Conservation (phyloP, 1,284 basidiomycete genomes). For the Ustilago cynodontis region DNA sequence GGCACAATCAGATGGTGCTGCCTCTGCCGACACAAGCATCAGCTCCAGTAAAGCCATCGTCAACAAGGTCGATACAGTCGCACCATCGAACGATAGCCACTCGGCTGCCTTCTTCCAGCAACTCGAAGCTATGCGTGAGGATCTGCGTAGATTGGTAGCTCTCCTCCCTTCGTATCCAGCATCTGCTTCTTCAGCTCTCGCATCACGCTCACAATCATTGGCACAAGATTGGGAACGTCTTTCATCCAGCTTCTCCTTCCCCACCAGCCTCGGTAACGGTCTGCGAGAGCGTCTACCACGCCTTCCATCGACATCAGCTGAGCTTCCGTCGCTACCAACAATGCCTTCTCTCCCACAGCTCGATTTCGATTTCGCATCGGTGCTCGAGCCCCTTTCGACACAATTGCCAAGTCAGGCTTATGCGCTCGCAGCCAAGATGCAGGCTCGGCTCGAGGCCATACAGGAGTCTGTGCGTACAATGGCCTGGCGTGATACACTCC, state of each 20-base stretch:
- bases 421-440: slow-evolving; percentile 51
- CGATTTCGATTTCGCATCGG: slow-evolving; percentile 46
- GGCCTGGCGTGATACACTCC: slow-evolving; percentile 51
- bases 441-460: slow-evolving; percentile 48
- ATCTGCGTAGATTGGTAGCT: slow-evolving; percentile 40
- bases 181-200: slow-evolving; percentile 48
- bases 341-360: slow-evolving; percentile 44
- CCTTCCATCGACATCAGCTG: slow-evolving; percentile 39
- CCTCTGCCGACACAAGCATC: not conserved
- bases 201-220: slow-evolving; percentile 51
- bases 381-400: slow-evolving; percentile 42
- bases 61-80: slow-evolving; percentile 1
- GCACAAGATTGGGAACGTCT: slow-evolving; percentile 52
- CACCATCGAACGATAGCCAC: slow-evolving; percentile 21
- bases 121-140: slow-evolving; percentile 56
- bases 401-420: slow-evolving; percentile 44
- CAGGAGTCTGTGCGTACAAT: slow-evolving; percentile 57
- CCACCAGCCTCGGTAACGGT: slow-evolving; percentile 39
- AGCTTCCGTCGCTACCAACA: slow-evolving; percentile 35
- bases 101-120: slow-evolving; percentile 55
- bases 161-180: slow-evolving; percentile 48
- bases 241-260: slow-evolving; percentile 42
- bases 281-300: slow-evolving; percentile 39
- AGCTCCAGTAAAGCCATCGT: not conserved
- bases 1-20: not conserved